These are phyloP conservation scores for Pseudocohnilembus persalinus DNA, from an alignment of 169 alveolate genomes.

Conservation along the genomic window DNA sequence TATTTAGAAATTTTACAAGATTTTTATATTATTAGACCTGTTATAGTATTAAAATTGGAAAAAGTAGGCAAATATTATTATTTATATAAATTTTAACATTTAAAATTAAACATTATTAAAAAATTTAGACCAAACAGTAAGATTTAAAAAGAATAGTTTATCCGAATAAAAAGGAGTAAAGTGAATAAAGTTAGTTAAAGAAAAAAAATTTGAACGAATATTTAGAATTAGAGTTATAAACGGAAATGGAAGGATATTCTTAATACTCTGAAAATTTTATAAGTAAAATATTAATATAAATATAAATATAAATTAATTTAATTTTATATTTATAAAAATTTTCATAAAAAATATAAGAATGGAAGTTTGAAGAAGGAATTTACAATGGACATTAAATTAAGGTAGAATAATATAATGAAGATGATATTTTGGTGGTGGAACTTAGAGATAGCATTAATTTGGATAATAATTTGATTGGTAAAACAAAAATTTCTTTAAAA, in stretches of 20 bases:
- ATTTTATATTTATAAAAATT: no score
- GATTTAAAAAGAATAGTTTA: neutral
- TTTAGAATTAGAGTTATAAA: neutral
- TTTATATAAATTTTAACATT: no score
- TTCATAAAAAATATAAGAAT: neutral
- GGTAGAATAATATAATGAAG: neutral
- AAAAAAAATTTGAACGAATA: no score
- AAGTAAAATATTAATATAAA: neutral
- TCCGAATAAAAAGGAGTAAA: neutral
- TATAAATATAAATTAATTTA: no score
- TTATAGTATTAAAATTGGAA: neutral
- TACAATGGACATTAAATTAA: neutral
- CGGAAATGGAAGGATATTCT: neutral
- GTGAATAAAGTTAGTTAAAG: neutral
- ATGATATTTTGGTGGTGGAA: neutral
- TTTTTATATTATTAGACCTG: neutral
- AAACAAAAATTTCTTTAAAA: neutral
- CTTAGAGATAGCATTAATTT: neutral
- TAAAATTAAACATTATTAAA: neutral
- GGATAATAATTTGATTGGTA: neutral
- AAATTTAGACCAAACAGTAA: neutral
- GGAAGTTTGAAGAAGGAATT: neutral
- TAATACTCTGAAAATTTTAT: neutral
- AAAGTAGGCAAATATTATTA: neutral
- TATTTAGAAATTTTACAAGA: neutral